Evolutionary conservation across 331 rosid genomes (phyloP), one percentile per base, ranked within the genome.

Genomic region (Arachis monticola): DNA sequence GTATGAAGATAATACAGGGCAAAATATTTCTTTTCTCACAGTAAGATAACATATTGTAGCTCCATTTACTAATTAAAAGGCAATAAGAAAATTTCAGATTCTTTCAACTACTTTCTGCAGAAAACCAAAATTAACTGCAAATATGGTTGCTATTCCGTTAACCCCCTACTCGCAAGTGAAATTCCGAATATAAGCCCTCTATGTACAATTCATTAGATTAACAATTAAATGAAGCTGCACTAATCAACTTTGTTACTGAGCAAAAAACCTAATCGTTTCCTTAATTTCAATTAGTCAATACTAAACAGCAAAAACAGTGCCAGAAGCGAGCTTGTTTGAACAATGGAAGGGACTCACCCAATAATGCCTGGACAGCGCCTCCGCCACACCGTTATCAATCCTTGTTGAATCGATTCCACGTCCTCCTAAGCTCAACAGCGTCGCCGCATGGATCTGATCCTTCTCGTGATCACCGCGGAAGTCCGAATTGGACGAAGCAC

Each of bases 401-500:
- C 83, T 79, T 10, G 78, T 53, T 6, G 88, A 70, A 66, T 91
- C 96, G 8, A 48, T 71, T 57, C 80, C 81, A 80, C 70, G 85
- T 6, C 89, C 85, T 51, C 95, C 99, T 83, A 94, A 78, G 78
- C 97, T 94, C 78, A 94, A 77, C 60, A 94, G 75, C 76, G 96
- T 87, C 41, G 96, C 97, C 14, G 99, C 78, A 38, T 88, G 92
- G 87, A 94, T 90, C 90, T 94, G 97, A 85, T 91, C 95, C 79
- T 87, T 90, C 86, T 94, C 99, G 10, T 97, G 91, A 92, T 85
- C 97, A 8, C 83, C 96, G 14, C 86, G 81, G 55, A 68, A 78
- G 51, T 92, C 92, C 12, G 97, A 94, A 86, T 94, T 94, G 40
- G 99, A 94, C 38, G 99, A 94, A 60, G 97, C 99, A 66, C 99